Base-by-base conservation (phyloP, 305 asterid species). In the Ilex paraguariensis region DNA sequence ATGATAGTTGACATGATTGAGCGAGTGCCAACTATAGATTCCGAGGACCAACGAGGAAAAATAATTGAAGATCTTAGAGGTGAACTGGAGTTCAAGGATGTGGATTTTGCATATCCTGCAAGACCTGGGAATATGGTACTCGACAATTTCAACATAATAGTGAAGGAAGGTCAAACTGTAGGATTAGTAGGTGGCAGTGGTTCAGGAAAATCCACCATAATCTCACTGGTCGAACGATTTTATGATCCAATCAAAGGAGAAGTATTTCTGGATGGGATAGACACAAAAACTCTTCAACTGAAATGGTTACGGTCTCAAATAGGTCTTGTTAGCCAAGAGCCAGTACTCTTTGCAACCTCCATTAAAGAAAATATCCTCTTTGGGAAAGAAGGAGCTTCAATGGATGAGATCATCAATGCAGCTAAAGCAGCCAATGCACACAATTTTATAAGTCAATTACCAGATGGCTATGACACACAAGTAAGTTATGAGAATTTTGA, bases 131-230 rank as follows among this genome's bases (percentile, higher is more conserved):
- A 70, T 58, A 52, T 66, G 10, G 76, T 87, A 36, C 80, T 87
- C 17, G 59, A 67, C 40, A 76, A 80, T 13, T 81, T 87, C 46
- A 62, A 67, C 33, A 73, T 87, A 3, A 77, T 58, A 54, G 75
- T 87, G 56, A 73, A 54, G 57, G 79, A 88, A 14, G 77, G 88
- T 11, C 60, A 76, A 76, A 85, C 80, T 59, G 78, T 83, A 13
- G 93, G 84, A 21, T 77, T 87, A 3, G 95, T 83, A 10, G 93
- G 93, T 46, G 88, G 80, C 21, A 87, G 93, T 45, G 95, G 95
- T 3, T 85, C 88, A 1, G 93, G 95, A n/a, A 87, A 87, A 71
- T 81, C 90, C 13, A 85, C 93, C 9, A 60, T 87, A n/a, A 63
- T 87, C 30, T 75, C 84, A 2, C 67, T 87, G 76, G 75, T 87